These are phyloP conservation scores for Globisporangium orthogonon DNA, from an alignment of 352 stramenopile genomes.

Conservation along the genomic window DNA sequence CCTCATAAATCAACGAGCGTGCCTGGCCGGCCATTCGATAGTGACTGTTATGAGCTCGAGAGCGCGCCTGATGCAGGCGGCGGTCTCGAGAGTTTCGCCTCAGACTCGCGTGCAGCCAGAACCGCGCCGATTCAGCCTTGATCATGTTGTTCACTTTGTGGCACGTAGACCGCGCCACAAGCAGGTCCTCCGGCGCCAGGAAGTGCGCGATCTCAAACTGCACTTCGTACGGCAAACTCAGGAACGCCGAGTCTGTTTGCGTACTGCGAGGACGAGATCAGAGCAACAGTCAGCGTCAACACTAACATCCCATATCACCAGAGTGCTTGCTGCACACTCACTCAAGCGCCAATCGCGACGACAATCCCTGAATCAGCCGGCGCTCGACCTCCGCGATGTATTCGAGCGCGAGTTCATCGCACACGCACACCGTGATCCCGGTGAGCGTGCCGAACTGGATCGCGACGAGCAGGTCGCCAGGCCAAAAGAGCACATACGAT, in stretches of 20 bases:
- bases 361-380: conserved; percentile 44
- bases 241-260: conserved; percentile 52
- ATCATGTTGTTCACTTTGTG: conserved; percentile 82
- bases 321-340: conserved; percentile 13
- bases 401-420: conserved; percentile 56
- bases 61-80: conserved; percentile 36
- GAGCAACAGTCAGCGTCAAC: conserved; percentile 3
- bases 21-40: conserved; percentile 41
- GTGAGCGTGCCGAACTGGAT: conserved; percentile 72
- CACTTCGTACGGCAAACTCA: conserved; percentile 76
- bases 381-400: conserved; percentile 60
- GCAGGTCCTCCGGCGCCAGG: conserved; percentile 66
- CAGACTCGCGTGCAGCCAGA: conserved; percentile 80
- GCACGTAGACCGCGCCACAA: conserved; percentile 65
- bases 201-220: conserved; percentile 77
- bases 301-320: not conserved
- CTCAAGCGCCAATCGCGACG: conserved; percentile 34
- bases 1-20: conserved; percentile 75
- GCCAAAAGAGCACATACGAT: conserved; percentile 70
- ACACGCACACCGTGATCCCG: conserved; percentile 66
- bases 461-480: conserved; percentile 56
- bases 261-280: conserved; percentile 26
- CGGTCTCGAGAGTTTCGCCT: conserved; percentile 56
- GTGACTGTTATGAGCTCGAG: conserved; percentile 36
- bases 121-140: conserved; percentile 73